These are phyloP conservation scores for Lepiota subincarnata DNA, from an alignment of 768 basidiomycete genomes.

Conservation along the genomic window DNA sequence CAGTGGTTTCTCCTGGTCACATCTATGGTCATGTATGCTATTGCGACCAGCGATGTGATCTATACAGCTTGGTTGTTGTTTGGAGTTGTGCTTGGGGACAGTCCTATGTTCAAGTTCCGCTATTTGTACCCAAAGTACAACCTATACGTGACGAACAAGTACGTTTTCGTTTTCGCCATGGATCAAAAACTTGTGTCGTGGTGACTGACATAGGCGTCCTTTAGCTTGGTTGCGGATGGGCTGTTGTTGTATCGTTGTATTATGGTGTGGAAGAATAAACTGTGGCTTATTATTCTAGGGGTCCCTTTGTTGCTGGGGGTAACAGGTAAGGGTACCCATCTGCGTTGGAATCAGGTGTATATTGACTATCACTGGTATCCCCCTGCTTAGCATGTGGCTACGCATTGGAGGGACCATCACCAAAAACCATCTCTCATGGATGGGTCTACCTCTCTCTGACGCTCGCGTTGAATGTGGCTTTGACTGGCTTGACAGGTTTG, in stretches of 20 bases:
- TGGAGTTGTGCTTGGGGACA: constrained; percentile 17
- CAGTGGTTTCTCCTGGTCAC: constrained; percentile 28
- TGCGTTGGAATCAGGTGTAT: neutral
- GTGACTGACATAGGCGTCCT: neutral
- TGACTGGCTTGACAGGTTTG: constrained; percentile 32
- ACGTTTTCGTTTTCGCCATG: constrained; percentile 9
- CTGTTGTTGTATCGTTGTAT: constrained; percentile 35
- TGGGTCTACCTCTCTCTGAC: constrained; percentile 32
- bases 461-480: constrained; percentile 28
- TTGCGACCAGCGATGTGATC: constrained; percentile 30
- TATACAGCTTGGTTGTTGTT: constrained; percentile 31
- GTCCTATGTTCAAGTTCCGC: constrained; percentile 12
- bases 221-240: constrained; percentile 29
- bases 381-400: constrained; percentile 18
- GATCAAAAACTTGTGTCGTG: neutral
- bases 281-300: constrained; percentile 24
- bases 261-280: constrained; percentile 32
- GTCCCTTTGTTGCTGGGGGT: constrained; percentile 26
- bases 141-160: constrained; percentile 37
- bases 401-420: constrained; percentile 14
- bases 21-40: constrained; percentile 31
- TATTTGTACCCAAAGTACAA: constrained; percentile 29
- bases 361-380: neutral
- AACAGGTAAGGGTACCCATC: constrained; percentile 23
- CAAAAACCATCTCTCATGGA: constrained; percentile 16